Evolutionary conservation across 2,329 filamentous ascomycete species (phyloP).

Genomic region (Aspergillus luchuensis): DNA sequence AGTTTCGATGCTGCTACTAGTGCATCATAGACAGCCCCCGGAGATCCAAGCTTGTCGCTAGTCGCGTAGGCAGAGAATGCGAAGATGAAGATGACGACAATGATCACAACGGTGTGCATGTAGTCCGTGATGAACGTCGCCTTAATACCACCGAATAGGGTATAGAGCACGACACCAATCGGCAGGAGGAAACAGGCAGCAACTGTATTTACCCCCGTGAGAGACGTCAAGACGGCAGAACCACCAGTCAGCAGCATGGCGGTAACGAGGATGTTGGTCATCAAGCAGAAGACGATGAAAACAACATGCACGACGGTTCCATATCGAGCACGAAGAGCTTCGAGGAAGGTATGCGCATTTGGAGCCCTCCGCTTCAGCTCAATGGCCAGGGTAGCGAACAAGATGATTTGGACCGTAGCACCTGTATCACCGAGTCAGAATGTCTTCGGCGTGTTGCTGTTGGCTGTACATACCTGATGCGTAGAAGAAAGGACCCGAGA

Average conservation of each 20-base stretch:
- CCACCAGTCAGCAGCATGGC: conserved; percentile 88
- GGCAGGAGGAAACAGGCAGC: conserved; percentile 84
- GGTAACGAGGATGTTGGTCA: conserved; percentile 85
- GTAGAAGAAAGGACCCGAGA: conserved; percentile 67
- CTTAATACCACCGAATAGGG: conserved; percentile 74
- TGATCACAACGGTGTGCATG: conserved; percentile 71
- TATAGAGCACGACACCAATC: conserved; percentile 79
- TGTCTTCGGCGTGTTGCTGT: conserved; percentile 43
- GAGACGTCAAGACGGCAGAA: conserved; percentile 68
- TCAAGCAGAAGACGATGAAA: conserved; percentile 78
- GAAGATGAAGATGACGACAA: conserved; percentile 85
- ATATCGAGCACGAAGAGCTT: conserved; percentile 80
- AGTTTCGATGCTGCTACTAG: conserved; percentile 66
- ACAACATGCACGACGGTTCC: conserved; percentile 71
- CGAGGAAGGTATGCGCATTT: conserved; percentile 82
- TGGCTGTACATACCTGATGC: conserved; percentile 55
- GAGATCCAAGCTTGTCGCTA: conserved; percentile 71
- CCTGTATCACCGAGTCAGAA: conserved; percentile 40
- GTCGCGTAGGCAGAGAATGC: conserved; percentile 80
- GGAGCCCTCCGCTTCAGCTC: conserved; percentile 84
- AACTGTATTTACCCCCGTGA: conserved; percentile 74
- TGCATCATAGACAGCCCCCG: conserved; percentile 74
- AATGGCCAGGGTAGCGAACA: conserved; percentile 89
- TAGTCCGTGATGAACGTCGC: conserved; percentile 85
- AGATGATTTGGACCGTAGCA: conserved; percentile 83